These are phyloP conservation scores for Rhododendron vialii DNA, from an alignment of 148 eudicot species.

Conservation along the genomic window DNA sequence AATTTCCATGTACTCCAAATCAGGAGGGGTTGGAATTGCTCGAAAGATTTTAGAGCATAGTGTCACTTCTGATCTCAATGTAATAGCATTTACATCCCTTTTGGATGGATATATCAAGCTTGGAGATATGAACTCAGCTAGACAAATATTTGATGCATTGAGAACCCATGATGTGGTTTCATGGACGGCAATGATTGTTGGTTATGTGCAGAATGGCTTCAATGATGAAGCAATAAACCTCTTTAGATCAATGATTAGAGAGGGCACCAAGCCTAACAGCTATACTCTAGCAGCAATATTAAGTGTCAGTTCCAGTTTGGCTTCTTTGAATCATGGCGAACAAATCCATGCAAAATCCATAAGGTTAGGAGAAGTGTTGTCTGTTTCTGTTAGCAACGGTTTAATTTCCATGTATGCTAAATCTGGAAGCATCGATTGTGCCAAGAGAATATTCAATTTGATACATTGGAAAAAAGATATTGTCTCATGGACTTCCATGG, in stretches of 20 bases:
- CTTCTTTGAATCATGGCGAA: conserved; percentile 33
- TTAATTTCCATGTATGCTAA: conserved; percentile 38
- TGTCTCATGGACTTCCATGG: conserved; percentile 41
- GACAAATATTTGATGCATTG: conserved; percentile 32
- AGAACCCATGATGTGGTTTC: conserved; percentile 30
- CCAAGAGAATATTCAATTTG: conserved; percentile 17
- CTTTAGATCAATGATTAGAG: conserved; percentile 29
- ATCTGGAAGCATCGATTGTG: conserved; percentile 28
- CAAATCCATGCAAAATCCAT: conserved; percentile 33
- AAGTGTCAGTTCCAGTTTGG: conserved; percentile 35
- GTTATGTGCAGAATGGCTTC: conserved; percentile 31
- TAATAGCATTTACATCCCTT: conserved; percentile 34
- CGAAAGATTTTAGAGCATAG: conserved; percentile 13
- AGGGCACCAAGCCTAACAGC: conserved; percentile 33
- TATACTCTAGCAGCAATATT: conserved; percentile 35
- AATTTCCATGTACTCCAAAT: conserved; percentile 36
- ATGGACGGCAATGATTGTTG: conserved; percentile 44
- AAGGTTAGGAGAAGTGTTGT: conserved; percentile 21
- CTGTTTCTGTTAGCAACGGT: conserved; percentile 34
- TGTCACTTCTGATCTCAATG: conserved; percentile 17
- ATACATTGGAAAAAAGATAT: conserved; percentile 23
- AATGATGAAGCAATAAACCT: conserved; percentile 30
- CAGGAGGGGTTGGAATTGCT: conserved; percentile 32
- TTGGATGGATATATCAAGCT: conserved; percentile 36
- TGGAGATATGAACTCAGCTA: conserved; percentile 32